phyloP scores from a whole-genome alignment of 2,329 filamentous ascomycete genomes.

The Pyricularia sp. region DNA sequence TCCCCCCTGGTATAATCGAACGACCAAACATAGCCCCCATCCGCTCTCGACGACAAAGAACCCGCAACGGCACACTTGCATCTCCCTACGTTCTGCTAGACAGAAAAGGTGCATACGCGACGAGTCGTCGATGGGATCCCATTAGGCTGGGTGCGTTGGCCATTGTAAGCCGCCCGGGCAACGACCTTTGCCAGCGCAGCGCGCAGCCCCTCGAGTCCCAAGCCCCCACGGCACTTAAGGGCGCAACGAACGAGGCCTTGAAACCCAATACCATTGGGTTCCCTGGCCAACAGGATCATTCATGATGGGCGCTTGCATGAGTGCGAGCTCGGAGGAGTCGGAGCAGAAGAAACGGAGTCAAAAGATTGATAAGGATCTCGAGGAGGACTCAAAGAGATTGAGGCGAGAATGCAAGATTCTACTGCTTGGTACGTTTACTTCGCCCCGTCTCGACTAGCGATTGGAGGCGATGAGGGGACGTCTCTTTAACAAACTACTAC shows the following conservation, averaged over 20 bases:
- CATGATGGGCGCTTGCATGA: slow-evolving; percentile 87
- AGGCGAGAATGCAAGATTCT: slow-evolving; percentile 98
- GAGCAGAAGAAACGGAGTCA: slow-evolving; percentile 96
- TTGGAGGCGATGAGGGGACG: neutral
- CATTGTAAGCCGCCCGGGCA: neutral
- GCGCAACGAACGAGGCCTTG: neutral
- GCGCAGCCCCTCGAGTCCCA: neutral
- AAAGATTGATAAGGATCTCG: slow-evolving; percentile 85
- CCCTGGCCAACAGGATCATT: neutral
- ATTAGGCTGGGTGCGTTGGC: neutral
- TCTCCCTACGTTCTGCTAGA: neutral
- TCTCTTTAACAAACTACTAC: slow-evolving; percentile 8
- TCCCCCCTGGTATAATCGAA: neutral
- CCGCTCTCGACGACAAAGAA: neutral
- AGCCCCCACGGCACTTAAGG: neutral
- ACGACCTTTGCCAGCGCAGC: neutral
- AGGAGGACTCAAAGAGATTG: slow-evolving; percentile 88
- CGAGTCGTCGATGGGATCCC: neutral
- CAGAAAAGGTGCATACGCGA: neutral
- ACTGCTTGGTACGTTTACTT: slow-evolving; percentile 62
- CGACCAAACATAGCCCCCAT: neutral
- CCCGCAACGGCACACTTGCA: neutral
- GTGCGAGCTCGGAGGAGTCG: slow-evolving; percentile 73
- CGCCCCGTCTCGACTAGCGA: slow-evolving; percentile 8
- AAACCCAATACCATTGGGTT: slow-evolving; percentile 4